Conservation (phyloP, 2,329 filamentous ascomycete genomes). For the Aspergillus ochraceoroseus region DNA sequence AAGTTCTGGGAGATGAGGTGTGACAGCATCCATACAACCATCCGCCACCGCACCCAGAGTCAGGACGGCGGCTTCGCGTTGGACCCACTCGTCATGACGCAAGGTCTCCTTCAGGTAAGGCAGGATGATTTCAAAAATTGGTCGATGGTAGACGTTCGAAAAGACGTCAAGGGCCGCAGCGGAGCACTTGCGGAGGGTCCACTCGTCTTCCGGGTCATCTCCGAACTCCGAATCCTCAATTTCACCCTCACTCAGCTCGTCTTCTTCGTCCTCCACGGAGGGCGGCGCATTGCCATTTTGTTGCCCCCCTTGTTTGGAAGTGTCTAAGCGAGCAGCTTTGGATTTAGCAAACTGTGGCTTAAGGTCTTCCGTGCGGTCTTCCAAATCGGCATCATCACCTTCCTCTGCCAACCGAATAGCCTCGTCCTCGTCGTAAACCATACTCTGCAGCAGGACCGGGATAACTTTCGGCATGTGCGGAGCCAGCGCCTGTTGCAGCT, state of each 20-base stretch:
- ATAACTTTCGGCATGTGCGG: slow-evolving; percentile 81
- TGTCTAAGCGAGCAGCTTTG: slow-evolving; percentile 56
- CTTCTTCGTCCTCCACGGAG: slow-evolving; percentile 56
- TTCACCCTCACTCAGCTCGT: slow-evolving; percentile 82
- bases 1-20: slow-evolving; percentile 83
- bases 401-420: slow-evolving; percentile 78
- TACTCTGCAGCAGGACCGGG: slow-evolving; percentile 83
- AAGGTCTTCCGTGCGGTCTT: slow-evolving; percentile 85
- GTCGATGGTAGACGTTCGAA: slow-evolving; percentile 78
- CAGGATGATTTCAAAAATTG: slow-evolving; percentile 85
- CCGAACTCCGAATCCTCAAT: slow-evolving; percentile 68
- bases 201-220: slow-evolving; percentile 78
- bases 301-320: slow-evolving; percentile 43
- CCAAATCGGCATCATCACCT: slow-evolving; percentile 82
- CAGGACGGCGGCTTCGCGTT: slow-evolving; percentile 88
- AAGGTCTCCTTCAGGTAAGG: slow-evolving; percentile 90
- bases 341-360: slow-evolving; percentile 83
- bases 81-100: slow-evolving; percentile 81
- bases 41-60: slow-evolving; percentile 92
- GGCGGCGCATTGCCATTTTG: slow-evolving; percentile 46
- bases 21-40: slow-evolving; percentile 84
- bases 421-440: slow-evolving; percentile 95
- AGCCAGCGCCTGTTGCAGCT: slow-evolving; percentile 68
- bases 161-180: slow-evolving; percentile 93
- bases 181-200: slow-evolving; percentile 95